These are phyloP conservation scores for Populus ilicifolia DNA, from an alignment of 345 rosid genomes.

Conservation along the genomic window DNA sequence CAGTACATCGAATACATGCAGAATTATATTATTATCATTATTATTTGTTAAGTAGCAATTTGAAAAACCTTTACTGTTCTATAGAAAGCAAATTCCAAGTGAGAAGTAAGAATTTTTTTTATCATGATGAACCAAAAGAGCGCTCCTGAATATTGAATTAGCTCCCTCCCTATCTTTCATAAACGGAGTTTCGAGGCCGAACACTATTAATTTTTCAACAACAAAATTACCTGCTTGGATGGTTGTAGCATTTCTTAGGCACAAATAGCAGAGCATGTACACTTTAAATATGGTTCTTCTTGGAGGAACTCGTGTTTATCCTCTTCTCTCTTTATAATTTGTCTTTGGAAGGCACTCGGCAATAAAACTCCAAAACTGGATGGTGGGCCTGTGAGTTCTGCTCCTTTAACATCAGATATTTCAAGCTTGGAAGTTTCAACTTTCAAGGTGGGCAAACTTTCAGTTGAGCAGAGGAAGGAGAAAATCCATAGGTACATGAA, in stretches of 20 bases:
- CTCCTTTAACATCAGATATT: constrained; percentile 56
- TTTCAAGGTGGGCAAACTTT: constrained; percentile 63
- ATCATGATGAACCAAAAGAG: too few relatives aligned
- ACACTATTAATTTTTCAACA: neutral
- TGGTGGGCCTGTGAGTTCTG: constrained; percentile 29
- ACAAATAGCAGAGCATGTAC: neutral
- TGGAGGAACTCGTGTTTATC: neutral
- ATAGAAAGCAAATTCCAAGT: neutral
- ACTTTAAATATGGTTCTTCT: neutral
- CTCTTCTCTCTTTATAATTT: neutral
- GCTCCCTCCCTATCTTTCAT: too few relatives aligned
- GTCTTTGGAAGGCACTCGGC: constrained; percentile 39
- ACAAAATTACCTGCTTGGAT: neutral
- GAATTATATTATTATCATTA: neutral
- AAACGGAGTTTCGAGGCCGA: neutral
- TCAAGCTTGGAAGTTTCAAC: constrained; percentile 71
- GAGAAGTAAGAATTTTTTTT: neutral
- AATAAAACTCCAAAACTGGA: constrained; percentile 47
- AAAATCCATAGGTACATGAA: constrained; percentile 88
- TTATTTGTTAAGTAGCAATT: neutral
- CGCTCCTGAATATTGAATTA: too few relatives aligned
- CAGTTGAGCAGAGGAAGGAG: constrained; percentile 86
- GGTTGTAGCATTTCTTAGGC: neutral
- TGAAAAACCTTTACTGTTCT: neutral
- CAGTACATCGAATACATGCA: neutral